These are phyloP conservation scores for Metschnikowia kofuensis DNA, from an alignment of 805 yeast genomes.

Conservation along the genomic window DNA sequence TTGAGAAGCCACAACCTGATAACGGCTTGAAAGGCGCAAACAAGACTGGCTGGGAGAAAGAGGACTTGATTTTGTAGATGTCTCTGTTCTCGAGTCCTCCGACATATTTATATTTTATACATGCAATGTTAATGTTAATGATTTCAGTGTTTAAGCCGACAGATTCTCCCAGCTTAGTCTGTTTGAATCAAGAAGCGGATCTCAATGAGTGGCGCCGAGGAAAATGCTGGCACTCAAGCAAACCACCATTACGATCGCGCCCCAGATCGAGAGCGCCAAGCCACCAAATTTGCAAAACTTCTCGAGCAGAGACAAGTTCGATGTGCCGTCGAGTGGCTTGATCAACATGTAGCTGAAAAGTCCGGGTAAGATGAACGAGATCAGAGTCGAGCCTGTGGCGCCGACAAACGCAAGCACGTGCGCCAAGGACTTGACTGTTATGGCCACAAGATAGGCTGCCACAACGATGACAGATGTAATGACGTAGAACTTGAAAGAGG, in stretches of 20 bases:
- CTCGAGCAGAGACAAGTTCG: constrained; percentile 27
- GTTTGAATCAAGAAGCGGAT: background rate
- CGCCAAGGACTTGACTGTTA: constrained; percentile 69
- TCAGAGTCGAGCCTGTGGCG: constrained; percentile 89
- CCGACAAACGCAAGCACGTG: constrained; percentile 85
- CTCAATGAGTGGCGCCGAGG: constrained; percentile 36
- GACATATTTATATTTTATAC: background rate
- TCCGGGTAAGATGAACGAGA: constrained; percentile 89
- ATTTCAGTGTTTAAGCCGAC: no score
- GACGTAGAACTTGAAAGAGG: constrained; percentile 22
- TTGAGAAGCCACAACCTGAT: constrained; percentile 35
- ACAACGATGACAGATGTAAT: constrained; percentile 39
- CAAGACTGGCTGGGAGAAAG: constrained; percentile 41
- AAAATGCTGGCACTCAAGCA: constrained; percentile 55
- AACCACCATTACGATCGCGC: constrained; percentile 65
- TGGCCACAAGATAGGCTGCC: constrained; percentile 61
- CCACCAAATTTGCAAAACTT: constrained; percentile 45
- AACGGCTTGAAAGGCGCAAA: constrained; percentile 31
- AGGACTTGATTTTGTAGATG: constrained; percentile 29
- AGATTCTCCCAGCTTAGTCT: no score
- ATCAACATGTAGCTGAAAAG: constrained; percentile 75
- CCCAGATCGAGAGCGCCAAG: constrained; percentile 61
- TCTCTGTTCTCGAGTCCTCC: background rate
- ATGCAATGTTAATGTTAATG: background rate
- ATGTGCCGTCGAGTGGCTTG: constrained; percentile 39